A percentile compares a stretch with the other conserved stretches of the same genome.
phyloP scores from a whole-genome alignment of 2,329 filamentous ascomycete species.

The Hypoxylon sp. region DNA sequence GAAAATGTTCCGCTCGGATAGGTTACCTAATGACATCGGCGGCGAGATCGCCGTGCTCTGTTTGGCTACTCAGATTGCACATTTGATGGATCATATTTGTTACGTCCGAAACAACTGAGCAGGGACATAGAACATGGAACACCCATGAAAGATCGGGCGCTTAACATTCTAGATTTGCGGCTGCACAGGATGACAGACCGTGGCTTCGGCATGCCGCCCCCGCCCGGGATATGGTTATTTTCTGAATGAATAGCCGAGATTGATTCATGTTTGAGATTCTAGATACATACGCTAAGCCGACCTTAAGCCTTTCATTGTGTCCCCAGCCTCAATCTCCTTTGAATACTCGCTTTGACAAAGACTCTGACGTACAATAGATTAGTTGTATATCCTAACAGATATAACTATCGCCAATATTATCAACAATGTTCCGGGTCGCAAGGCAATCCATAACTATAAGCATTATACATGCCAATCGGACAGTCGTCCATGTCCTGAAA shows the following conservation, averaged over 20 bases:
- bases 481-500: slow-evolving; percentile 51
- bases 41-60: slow-evolving; percentile 10
- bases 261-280: not conserved
- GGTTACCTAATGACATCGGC: slow-evolving; percentile 29
- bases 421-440: slow-evolving; percentile 36
- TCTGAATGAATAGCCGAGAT: not conserved
- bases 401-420: not conserved
- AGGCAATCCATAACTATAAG: slow-evolving; percentile 52
- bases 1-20: not conserved
- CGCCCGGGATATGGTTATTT: not conserved
- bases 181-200: not conserved
- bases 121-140: not conserved
- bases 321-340: not conserved
- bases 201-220: slow-evolving; percentile 13
- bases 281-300: not conserved
- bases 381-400: not conserved
- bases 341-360: not conserved
- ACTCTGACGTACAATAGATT: not conserved
- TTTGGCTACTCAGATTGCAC: slow-evolving; percentile 3
- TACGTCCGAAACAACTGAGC: slow-evolving; percentile 9
- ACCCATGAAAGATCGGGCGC: slow-evolving; percentile 10
- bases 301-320: not conserved
- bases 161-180: slow-evolving; percentile 3
- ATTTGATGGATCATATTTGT: slow-evolving; percentile 1
- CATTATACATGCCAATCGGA: slow-evolving; percentile 53